Conservation (phyloP, 495 filamentous ascomycete species). For the Rusavskia elegans region DNA sequence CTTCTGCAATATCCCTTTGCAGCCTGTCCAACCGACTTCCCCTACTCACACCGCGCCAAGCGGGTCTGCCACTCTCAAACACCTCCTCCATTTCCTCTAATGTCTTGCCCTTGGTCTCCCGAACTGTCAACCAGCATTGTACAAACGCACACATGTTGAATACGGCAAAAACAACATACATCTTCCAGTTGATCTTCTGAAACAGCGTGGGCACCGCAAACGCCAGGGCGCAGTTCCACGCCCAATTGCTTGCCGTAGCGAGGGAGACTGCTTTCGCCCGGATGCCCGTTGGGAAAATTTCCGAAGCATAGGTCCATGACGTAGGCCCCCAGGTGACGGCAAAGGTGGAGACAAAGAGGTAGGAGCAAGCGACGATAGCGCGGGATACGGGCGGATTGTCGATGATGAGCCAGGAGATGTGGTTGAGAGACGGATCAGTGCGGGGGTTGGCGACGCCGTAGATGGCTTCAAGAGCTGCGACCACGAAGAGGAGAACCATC, state of each 20-base stretch:
- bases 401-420: conserved; percentile 40
- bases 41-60: not conserved
- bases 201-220: conserved; percentile 35
- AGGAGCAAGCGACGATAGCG: conserved; percentile 44
- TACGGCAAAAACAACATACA: conserved; percentile 28
- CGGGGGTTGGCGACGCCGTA: conserved; percentile 32
- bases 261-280: conserved; percentile 49
- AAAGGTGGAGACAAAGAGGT: conserved; percentile 46
- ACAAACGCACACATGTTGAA: conserved; percentile 37
- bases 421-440: conserved; percentile 19
- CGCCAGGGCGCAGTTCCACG: conserved; percentile 22
- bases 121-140: conserved; percentile 41
- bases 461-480: conserved; percentile 36
- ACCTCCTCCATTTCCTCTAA: conserved; percentile 32
- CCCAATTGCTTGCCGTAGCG: conserved; percentile 49
- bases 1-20: not conserved
- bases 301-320: conserved; percentile 49
- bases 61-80: conserved; percentile 25
- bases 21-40: conserved; percentile 1
- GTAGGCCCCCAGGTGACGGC: conserved; percentile 42
- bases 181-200: conserved; percentile 36
- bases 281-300: conserved; percentile 49
- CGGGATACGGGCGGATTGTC: conserved; percentile 28
- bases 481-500: conserved; percentile 34
- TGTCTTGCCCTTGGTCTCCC: conserved; percentile 34